A percentile compares a stretch with the other conserved stretches of the same genome.
Conservation (phyloP, 139 green algal genomes). For the Chlamydomonas asymmetrica region DNA sequence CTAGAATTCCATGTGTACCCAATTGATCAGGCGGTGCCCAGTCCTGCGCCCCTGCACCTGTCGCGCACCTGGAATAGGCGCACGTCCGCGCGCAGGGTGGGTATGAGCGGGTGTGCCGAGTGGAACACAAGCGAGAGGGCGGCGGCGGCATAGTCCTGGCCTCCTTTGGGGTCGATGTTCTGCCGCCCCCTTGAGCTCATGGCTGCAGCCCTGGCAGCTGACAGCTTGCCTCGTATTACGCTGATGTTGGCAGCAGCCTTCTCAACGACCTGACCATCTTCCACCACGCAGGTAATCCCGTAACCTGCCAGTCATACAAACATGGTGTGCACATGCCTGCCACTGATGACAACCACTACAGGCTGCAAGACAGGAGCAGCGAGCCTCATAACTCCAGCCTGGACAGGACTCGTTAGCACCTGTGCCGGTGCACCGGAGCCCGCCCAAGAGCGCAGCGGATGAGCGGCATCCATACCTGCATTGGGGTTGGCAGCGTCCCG, state of each 20-base stretch:
- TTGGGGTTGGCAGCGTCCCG: constrained; percentile 44
- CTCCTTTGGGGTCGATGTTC: constrained; percentile 68
- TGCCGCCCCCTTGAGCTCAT: constrained; percentile 73
- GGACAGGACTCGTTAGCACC: no score
- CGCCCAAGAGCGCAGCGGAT: no score
- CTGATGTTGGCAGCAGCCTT: constrained; percentile 89
- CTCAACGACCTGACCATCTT: constrained; percentile 87
- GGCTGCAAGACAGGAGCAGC: no score
- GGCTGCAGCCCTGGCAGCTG: constrained; percentile 58
- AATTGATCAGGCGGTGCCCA: neutral
- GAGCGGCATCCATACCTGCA: constrained; percentile 40
- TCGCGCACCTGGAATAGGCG: constrained; percentile 85
- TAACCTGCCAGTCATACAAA: constrained; percentile 73
- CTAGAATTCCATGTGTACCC: no score
- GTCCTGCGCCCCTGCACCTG: neutral
- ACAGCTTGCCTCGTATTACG: constrained; percentile 73
- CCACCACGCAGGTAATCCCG: constrained; percentile 92
- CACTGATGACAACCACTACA: no score
- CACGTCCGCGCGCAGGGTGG: constrained; percentile 94
- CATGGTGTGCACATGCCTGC: no score
- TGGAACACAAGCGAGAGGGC: constrained; percentile 96
- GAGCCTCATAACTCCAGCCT: no score
- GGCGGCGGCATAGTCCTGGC: constrained; percentile 83
- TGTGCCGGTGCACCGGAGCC: no score
- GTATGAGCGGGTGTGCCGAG: constrained; percentile 80